These are phyloP conservation scores for Alternaria hordeiaustralica DNA, from an alignment of 2,329 filamentous ascomycete species.

Conservation along the genomic window DNA sequence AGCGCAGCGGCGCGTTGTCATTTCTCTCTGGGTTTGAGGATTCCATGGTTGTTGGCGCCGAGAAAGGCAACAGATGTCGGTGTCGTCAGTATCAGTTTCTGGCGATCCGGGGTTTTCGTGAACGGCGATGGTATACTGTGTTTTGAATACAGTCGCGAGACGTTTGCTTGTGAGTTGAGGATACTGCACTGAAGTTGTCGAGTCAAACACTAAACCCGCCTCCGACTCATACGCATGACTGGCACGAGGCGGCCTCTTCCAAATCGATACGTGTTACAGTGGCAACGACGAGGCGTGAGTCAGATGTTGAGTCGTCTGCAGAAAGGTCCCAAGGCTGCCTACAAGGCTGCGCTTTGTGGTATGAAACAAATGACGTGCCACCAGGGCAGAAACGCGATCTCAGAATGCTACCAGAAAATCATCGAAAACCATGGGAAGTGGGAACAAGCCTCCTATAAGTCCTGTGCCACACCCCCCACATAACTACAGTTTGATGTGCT, in stretches of 20 bases:
- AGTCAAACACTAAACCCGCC: not conserved
- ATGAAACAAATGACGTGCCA: slow-evolving; percentile 12
- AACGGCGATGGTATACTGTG: not conserved
- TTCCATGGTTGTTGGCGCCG: slow-evolving; percentile 26
- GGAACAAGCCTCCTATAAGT: slow-evolving; percentile 11
- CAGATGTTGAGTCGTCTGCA: slow-evolving; percentile 8
- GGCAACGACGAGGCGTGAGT: slow-evolving; percentile 16
- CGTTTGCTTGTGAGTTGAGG: slow-evolving; percentile 3
- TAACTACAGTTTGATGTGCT: slow-evolving; percentile 11
- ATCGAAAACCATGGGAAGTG: not conserved
- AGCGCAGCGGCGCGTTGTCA: slow-evolving; percentile 42
- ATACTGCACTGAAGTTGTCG: not conserved
- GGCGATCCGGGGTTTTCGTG: not conserved
- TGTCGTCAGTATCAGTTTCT: not conserved
- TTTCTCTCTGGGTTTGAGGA: slow-evolving; percentile 35
- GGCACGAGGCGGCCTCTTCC: slow-evolving; percentile 8
- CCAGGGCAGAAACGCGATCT: not conserved
- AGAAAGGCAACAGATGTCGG: not conserved
- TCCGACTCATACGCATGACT: slow-evolving; percentile 6
- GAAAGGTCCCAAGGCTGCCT: slow-evolving; percentile 14
- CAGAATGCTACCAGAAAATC: not conserved
- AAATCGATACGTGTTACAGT: slow-evolving; percentile 6
- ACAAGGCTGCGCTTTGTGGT: slow-evolving; percentile 17
- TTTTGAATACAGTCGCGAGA: not conserved
- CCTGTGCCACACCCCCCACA: slow-evolving; percentile 7